Evolutionary conservation across 2,329 filamentous ascomycete species (phyloP), one percentile per base, ranked within the genome.

Genomic region (Piedraia hortae): DNA sequence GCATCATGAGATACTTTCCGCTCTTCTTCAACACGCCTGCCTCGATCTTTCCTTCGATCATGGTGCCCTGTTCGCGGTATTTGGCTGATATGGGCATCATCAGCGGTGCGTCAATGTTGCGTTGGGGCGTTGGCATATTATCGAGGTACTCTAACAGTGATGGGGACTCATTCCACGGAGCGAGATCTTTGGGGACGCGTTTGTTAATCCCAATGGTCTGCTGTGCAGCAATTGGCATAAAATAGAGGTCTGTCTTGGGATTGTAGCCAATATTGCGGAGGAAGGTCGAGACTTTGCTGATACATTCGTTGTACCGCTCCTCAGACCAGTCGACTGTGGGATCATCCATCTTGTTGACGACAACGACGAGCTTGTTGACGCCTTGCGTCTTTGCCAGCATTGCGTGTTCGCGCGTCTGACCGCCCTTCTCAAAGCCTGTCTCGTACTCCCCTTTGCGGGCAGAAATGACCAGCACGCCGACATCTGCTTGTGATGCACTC

Each of bases 341-440:
- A 43, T 97, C 85, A 43, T 97, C 85, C 88, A 97, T 97, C 59
- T 97, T 97, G 63, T 97, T 97, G 44, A 91, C 80, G 23, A 62
- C 85, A 14, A 97, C 69, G 20, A 93, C 58, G 25, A 97, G 60
- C 53, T 91, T 91, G 59, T 89, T 89, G 28, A 97, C 85, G 49
- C 85, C 85, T 44, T 90, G 82, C 1, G 88, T 97, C 53, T 93
- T 90, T 34, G 88, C 88, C 42, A 97, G 59, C 56, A 97, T 77
- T 25, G 88, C 85, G 49, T 93, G 82, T 60, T 97, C 85, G 43
- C 85, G 65, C 24, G 85, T 97, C 48, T 97, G 85, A 16, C 85
- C 82, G 31, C 85, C 85, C 54, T 71, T 73, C 38, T 97, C 85
- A 45, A 97, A 97, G 21, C 85, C 85, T 15, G 85, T 93, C 51